Conservation (phyloP, 208 protist genomes). For the Acanthamoeba culbertsoni region DNA sequence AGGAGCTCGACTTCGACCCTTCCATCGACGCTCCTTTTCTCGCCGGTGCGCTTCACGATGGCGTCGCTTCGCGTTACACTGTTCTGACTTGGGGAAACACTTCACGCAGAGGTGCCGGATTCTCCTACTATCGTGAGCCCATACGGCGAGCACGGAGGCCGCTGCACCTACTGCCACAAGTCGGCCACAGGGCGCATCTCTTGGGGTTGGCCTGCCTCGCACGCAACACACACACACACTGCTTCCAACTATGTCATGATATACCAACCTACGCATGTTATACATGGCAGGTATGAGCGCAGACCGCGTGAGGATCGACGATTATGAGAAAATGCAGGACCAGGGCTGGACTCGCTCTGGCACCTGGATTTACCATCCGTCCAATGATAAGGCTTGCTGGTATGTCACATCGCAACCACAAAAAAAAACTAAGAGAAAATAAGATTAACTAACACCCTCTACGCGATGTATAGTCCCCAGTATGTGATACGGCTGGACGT, state of each 20-base stretch:
- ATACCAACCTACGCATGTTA: background rate
- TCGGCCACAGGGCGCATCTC: background rate
- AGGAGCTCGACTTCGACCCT: conserved; percentile 6
- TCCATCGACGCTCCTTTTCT: background rate
- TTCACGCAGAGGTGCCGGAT: background rate
- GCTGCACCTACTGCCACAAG: conserved; percentile 7
- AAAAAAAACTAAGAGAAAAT: background rate
- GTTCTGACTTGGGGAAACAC: too few relatives aligned
- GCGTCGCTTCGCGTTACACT: too few relatives aligned
- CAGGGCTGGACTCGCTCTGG: conserved; percentile 77
- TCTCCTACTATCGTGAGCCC: background rate
- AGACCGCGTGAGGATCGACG: background rate
- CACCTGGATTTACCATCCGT: conserved; percentile 75
- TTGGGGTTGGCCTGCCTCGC: background rate
- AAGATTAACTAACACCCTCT: too few relatives aligned
- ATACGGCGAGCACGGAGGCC: background rate
- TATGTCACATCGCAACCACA: background rate
- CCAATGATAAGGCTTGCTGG: conserved; percentile 66
- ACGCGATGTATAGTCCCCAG: conserved; percentile 54
- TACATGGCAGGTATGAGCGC: background rate
- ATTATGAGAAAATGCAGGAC: conserved; percentile 77
- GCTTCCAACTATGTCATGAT: background rate
- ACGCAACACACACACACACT: background rate
- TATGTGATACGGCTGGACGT: conserved; percentile 79
- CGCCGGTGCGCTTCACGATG: background rate